Conservation (phyloP, 768 basidiomycete genomes). For the Crassisporium funariophilum region DNA sequence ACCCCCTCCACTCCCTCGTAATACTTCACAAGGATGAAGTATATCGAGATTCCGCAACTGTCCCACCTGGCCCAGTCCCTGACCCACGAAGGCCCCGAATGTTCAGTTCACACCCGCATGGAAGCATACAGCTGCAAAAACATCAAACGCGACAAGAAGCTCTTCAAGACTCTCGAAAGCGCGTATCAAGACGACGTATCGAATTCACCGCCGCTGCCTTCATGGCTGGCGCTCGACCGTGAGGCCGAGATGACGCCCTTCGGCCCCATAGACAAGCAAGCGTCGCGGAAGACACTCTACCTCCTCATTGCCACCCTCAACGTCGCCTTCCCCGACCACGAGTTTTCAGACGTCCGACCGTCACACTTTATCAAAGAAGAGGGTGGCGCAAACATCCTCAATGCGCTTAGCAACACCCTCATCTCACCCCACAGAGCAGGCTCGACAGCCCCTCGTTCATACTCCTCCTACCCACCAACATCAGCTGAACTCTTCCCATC, state of each 20-base stretch:
- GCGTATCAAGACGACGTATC: slow-evolving; percentile 82
- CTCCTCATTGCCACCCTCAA: slow-evolving; percentile 96
- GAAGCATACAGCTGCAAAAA: slow-evolving; percentile 99
- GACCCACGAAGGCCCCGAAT: slow-evolving; percentile 85
- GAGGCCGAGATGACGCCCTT: slow-evolving; percentile 86
- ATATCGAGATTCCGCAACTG: slow-evolving; percentile 82
- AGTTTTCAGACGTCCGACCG: slow-evolving; percentile 91
- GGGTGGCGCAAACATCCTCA: slow-evolving; percentile 76
- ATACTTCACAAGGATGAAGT: too few relatives aligned
- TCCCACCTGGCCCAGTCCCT: slow-evolving; percentile 77
- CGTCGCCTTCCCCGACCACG: slow-evolving; percentile 96
- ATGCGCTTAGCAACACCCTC: slow-evolving; percentile 82
- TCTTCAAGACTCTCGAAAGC: slow-evolving; percentile 90
- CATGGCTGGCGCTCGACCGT: slow-evolving; percentile 70
- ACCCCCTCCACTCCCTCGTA: too few relatives aligned
- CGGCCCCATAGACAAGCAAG: slow-evolving; percentile 84
- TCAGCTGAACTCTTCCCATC: slow-evolving; percentile 74
- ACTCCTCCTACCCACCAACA: slow-evolving; percentile 84
- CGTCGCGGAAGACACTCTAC: slow-evolving; percentile 90
- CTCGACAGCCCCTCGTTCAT: slow-evolving; percentile 71
- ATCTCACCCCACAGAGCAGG: slow-evolving; percentile 71
- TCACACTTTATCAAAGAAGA: slow-evolving; percentile 89
- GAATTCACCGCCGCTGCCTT: slow-evolving; percentile 82
- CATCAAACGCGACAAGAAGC: slow-evolving; percentile 94
- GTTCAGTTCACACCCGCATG: slow-evolving; percentile 87